Conservation (phyloP, 768 basidiomycete genomes). For the Ephemerocybe angulata region DNA sequence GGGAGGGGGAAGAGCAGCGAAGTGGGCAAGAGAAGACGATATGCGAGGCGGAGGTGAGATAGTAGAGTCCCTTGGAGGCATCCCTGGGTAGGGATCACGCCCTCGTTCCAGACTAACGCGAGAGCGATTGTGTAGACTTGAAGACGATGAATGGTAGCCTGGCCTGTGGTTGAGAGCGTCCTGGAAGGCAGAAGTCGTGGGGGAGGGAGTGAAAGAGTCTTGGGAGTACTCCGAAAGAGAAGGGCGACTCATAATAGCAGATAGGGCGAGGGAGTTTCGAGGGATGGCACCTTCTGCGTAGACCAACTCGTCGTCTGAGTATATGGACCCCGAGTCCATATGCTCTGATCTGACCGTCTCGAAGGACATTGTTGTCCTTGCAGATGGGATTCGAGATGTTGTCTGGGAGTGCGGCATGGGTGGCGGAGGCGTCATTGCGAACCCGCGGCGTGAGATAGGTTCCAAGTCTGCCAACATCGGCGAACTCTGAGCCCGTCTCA, state of each 20-base stretch:
- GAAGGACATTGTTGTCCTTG: background rate
- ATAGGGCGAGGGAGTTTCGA: background rate
- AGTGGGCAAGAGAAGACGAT: constrained; percentile 56
- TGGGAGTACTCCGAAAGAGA: background rate
- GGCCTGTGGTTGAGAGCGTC: background rate
- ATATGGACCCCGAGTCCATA: background rate
- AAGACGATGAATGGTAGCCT: background rate
- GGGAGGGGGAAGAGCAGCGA: constrained; percentile 55
- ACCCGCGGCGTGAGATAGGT: background rate
- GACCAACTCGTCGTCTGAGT: background rate
- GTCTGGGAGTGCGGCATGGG: background rate
- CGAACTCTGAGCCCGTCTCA: background rate
- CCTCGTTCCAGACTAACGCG: constrained; percentile 25
- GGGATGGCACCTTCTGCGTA: background rate
- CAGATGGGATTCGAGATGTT: background rate
- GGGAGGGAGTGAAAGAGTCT: background rate
- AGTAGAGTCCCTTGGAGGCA: constrained; percentile 30
- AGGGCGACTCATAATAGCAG: background rate
- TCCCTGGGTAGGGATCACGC: background rate
- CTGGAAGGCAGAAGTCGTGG: background rate
- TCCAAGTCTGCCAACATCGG: background rate
- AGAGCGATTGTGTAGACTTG: background rate
- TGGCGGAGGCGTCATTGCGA: background rate
- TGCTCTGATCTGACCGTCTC: background rate
- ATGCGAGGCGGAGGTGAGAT: constrained; percentile 61